Percentiles rank a stretch among this genome's conserved stretches.
Evolutionary conservation across 768 basidiomycete species (phyloP).

Genomic region (Sutorius australiensis): DNA sequence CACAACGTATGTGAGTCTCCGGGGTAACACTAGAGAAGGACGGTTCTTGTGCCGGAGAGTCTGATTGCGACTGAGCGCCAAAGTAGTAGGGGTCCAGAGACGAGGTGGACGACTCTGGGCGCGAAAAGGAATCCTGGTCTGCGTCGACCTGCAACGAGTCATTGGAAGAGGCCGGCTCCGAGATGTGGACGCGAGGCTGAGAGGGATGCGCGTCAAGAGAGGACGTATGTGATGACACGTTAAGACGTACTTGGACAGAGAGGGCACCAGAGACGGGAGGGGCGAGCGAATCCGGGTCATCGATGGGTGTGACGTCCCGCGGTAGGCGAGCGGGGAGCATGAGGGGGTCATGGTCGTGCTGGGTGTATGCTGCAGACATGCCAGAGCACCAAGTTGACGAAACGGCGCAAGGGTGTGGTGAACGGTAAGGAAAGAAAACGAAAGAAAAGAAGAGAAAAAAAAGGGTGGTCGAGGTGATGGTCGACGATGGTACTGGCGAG

Average conservation of each 20-base stretch:
- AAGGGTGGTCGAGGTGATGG: background rate
- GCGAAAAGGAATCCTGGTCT: slow-evolving; percentile 46
- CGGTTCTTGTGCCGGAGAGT: slow-evolving; percentile 48
- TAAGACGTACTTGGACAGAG: slow-evolving; percentile 12
- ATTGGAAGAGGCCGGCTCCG: slow-evolving; percentile 36
- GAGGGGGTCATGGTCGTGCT: slow-evolving; percentile 34
- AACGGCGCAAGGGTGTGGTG: background rate
- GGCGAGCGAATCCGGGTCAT: slow-evolving; percentile 35
- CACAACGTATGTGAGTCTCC: slow-evolving; percentile 46
- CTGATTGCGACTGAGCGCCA: slow-evolving; percentile 64
- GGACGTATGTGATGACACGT: background rate
- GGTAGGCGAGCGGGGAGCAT: slow-evolving; percentile 13
- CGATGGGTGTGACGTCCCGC: slow-evolving; percentile 50
- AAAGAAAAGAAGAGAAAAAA: slow-evolving; percentile 25
- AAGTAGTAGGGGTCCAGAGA: slow-evolving; percentile 90
- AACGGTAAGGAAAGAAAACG: background rate
- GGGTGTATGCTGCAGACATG: slow-evolving; percentile 44
- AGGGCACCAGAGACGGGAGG: slow-evolving; percentile 29
- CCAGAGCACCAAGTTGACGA: slow-evolving; percentile 18
- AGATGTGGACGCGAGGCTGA: slow-evolving; percentile 48
- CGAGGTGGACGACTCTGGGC: slow-evolving; percentile 71
- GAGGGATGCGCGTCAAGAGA: slow-evolving; percentile 10
- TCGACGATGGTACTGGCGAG: slow-evolving; percentile 29
- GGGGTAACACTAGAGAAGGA: slow-evolving; percentile 53
- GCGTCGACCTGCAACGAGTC: slow-evolving; percentile 37